These are phyloP conservation scores for Fagus crenata DNA, from an alignment of 306 rosid species.

Conservation along the genomic window DNA sequence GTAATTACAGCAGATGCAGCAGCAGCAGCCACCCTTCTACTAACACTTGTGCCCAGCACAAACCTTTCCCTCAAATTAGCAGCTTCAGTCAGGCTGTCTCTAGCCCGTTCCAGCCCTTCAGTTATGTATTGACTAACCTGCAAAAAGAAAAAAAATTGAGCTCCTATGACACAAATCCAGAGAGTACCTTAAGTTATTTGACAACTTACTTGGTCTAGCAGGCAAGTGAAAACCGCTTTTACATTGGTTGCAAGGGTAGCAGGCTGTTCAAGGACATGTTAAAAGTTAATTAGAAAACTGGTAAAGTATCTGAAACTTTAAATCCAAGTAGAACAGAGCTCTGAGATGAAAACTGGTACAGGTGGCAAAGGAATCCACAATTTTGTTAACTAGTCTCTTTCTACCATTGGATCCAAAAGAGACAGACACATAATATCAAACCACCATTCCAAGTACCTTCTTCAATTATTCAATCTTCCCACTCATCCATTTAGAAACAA, in stretches of 20 bases:
- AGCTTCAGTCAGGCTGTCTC: constrained; percentile 91
- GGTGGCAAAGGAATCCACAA: neutral
- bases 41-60: constrained; percentile 72
- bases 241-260: constrained; percentile 80
- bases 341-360: neutral
- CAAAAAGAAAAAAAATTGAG: constrained; percentile 26
- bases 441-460: neutral
- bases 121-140: constrained; percentile 96
- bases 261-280: constrained; percentile 57
- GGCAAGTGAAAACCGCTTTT: constrained; percentile 85
- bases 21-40: constrained; percentile 98
- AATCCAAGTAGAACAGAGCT: neutral
- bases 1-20: constrained; percentile 91
- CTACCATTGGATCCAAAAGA: neutral
- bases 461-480: neutral
- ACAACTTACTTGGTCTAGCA: constrained; percentile 92
- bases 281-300: constrained; percentile 17
- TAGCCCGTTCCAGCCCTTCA: constrained; percentile 96
- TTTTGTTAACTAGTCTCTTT: neutral
- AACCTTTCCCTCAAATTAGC: constrained; percentile 93
- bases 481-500: neutral
- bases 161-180: constrained; percentile 20
- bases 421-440: neutral
- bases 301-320: constrained; percentile 1
- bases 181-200: constrained; percentile 20